phyloP scores from a whole-genome alignment of 768 basidiomycete species.

The Lactarius tabidus region DNA sequence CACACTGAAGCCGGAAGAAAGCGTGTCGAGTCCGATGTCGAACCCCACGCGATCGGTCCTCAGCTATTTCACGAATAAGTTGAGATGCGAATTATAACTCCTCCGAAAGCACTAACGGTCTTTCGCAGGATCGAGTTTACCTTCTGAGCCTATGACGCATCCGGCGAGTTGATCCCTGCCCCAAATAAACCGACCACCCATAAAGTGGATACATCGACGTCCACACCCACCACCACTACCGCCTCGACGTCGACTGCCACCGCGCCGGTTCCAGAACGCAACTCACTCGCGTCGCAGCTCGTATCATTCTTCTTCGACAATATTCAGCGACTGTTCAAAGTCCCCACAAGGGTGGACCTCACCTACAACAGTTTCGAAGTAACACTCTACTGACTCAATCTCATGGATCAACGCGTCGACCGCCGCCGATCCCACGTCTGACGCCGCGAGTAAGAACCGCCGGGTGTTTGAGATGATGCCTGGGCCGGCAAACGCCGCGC shows the following conservation, averaged over 20 bases:
- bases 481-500: constrained; percentile 1
- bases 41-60: constrained; percentile 11
- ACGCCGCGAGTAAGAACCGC: background rate
- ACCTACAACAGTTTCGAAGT: constrained; percentile 17
- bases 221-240: background rate
- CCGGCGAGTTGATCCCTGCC: background rate
- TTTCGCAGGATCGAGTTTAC: background rate
- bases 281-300: constrained; percentile 9
- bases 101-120: too few species aligned
- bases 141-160: constrained; percentile 13
- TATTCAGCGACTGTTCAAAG: constrained; percentile 14
- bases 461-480: constrained; percentile 14
- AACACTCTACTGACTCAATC: constrained; percentile 4
- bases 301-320: constrained; percentile 18
- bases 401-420: too few species aligned
- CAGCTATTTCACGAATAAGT: constrained; percentile 8
- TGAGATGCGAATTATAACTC: background rate
- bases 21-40: background rate
- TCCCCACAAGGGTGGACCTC: constrained; percentile 13
- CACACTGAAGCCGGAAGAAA: constrained; percentile 6
- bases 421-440: background rate
- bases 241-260: constrained; percentile 2
- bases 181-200: constrained; percentile 4
- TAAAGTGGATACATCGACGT: background rate
- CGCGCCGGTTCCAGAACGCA: background rate